Percentiles rank a stretch among this genome's conserved stretches.
These are phyloP conservation scores for Psilocybe cubensis DNA, from an alignment of 768 basidiomycete genomes.

Conservation along the genomic window DNA sequence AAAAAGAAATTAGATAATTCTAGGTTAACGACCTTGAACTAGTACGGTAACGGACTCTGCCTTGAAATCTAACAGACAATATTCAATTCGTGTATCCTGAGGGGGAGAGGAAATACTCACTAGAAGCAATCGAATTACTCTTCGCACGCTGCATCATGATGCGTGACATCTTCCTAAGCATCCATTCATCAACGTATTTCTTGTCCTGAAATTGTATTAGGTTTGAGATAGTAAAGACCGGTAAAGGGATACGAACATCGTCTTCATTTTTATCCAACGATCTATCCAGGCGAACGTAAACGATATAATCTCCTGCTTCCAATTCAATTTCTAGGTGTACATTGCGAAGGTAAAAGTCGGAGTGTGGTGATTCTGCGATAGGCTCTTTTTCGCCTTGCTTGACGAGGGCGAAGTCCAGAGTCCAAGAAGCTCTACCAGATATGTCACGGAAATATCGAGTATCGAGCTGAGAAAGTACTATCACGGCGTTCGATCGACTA, in stretches of 20 bases:
- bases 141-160: slow-evolving; percentile 47
- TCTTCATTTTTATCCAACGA: slow-evolving; percentile 21
- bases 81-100: not conserved
- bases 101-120: slow-evolving; percentile 30
- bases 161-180: slow-evolving; percentile 42
- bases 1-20: not conserved
- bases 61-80: slow-evolving; percentile 30
- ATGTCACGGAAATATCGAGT: slow-evolving; percentile 53
- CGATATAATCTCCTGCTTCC: slow-evolving; percentile 46
- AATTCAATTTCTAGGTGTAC: slow-evolving; percentile 45
- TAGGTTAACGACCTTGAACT: not conserved
- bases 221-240: not conserved
- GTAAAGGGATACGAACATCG: slow-evolving; percentile 14
- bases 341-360: slow-evolving; percentile 41
- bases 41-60: slow-evolving; percentile 30
- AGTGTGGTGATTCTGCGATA: slow-evolving; percentile 38
- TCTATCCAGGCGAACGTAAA: slow-evolving; percentile 44
- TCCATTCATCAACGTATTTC: slow-evolving; percentile 32
- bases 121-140: slow-evolving; percentile 49
- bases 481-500: slow-evolving; percentile 41
- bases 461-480: slow-evolving; percentile 58
- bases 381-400: slow-evolving; percentile 46
- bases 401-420: slow-evolving; percentile 53
- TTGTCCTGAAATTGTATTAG: slow-evolving; percentile 15
- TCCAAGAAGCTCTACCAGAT: slow-evolving; percentile 45